Evolutionary conservation across 1,139 yeast species (phyloP).

Genomic region (Scheffersomyces illinoinensis): DNA sequence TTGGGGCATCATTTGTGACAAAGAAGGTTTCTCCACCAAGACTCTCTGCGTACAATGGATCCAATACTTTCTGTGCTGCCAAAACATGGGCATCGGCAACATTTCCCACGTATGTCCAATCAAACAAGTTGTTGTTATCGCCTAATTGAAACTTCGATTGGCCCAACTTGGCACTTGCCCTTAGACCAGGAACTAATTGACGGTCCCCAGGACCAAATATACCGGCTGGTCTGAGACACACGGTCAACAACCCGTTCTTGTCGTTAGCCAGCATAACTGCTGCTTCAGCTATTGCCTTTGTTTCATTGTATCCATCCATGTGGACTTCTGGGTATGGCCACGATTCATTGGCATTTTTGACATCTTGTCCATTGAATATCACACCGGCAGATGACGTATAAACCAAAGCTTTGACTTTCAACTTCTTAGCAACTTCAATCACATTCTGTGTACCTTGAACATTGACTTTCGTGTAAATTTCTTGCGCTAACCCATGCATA

Average conservation of each 20-base stretch:
- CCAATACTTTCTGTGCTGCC: slow-evolving; percentile 76
- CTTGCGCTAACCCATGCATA: slow-evolving; percentile 50
- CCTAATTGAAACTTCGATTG: slow-evolving; percentile 94
- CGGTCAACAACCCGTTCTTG: slow-evolving; percentile 61
- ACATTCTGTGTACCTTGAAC: slow-evolving; percentile 85
- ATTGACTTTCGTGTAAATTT: slow-evolving; percentile 84
- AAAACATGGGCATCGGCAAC: slow-evolving; percentile 96
- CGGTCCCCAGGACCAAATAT: slow-evolving; percentile 99
- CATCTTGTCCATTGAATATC: slow-evolving; percentile 88
- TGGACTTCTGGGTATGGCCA: slow-evolving; percentile 91
- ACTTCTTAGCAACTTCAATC: slow-evolving; percentile 60
- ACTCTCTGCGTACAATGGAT: slow-evolving; percentile 32
- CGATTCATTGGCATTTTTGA: slow-evolving; percentile 87
- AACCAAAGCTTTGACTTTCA: slow-evolving; percentile 66
- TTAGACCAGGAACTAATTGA: slow-evolving; percentile 90
- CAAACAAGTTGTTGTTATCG: slow-evolving; percentile 88
- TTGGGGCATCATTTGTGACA: slow-evolving; percentile 90
- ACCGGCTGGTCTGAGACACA: slow-evolving; percentile 95
- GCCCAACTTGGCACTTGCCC: slow-evolving; percentile 79
- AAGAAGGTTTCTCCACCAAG: slow-evolving; percentile 89
- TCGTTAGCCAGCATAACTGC: slow-evolving; percentile 74
- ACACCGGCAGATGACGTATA: slow-evolving; percentile 98
- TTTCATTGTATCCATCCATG: slow-evolving; percentile 96
- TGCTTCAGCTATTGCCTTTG: slow-evolving; percentile 90
- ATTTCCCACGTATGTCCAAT: slow-evolving; percentile 99